Evolutionary conservation across 345 rosid species (phyloP), one percentile per base, ranked within the genome.

Genomic region (Eucalyptus tenuipes): DNA sequence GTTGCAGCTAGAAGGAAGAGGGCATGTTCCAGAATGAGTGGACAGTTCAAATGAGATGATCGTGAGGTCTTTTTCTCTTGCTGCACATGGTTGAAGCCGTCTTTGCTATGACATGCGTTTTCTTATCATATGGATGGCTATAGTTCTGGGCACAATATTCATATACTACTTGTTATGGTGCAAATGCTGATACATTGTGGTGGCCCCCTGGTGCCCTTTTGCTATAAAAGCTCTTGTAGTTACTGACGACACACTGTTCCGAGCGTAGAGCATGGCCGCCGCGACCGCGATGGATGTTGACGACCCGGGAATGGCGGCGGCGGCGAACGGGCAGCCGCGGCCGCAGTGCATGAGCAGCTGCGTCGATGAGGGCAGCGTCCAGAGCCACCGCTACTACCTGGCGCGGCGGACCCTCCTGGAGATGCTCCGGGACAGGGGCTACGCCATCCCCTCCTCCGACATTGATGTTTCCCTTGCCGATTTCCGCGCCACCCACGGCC

Each of bases 371-470:
- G 95, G 94, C 25, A 95, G 95, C 91, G 87, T 82, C n/a, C 99
- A 95, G 88, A 93, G 94, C 89, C 99, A 93, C 91, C 92, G 96
- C 86, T 96, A 93, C 93, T 96, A 90, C 90, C 94, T 96, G 25
- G 91, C 99, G 3, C 92, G 98, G 13, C 92, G 92, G 86, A 96
- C 96, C n/a, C 93, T 92, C 12, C 91, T 97, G 84, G 98, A 95
- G 95, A 97, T 97, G 99, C 92, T 97, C 50, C 91, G 89, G 55
- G 99, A 97, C 88, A 92, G 99, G 90, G 99, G 99, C 85, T 97
- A 94, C 80, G 91, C 92, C 33, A 94, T 95, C 25, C 90, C 97
- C 87, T 14, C 22, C 90, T 91, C 96, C n/a, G 99, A 96, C 71
- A 93, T 95, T 87, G 88, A 91, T 75, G 93, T 93, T 81, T 92